Base-by-base conservation (phyloP, 2,329 filamentous ascomycete species). In the Waltergamsia citrina region DNA sequence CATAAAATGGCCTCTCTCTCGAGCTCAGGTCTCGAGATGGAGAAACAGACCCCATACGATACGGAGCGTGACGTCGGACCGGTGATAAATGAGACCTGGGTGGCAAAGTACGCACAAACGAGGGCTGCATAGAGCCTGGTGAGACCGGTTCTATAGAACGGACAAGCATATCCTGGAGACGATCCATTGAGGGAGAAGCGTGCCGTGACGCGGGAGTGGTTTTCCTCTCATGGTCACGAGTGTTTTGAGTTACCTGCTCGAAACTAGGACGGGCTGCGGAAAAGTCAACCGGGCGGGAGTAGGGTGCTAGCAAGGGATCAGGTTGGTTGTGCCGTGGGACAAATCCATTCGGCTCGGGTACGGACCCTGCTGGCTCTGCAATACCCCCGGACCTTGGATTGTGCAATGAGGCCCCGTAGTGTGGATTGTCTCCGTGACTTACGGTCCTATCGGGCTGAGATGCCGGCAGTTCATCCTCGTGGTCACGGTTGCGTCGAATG, bases 71-170 rank as follows among this genome's bases (percentile, higher is more conserved):
- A 33, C 36, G 36, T 29, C 37, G 42, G 33, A 38, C 30, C 15
- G 40, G 41, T 16, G 43, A 40, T 17, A 43, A 39, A 34, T 47
- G 45, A 9, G 39, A 38, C 34, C 51, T 48, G 14, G 50, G 49
- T 9, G 54, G 53, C 20, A 55, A 37, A 20, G 48, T 34, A 37
- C 54, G 55, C 27, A 59, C 44, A 44, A 57, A 59, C 2, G 52
- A 52, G 4, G 57, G 53, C 36, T 45, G 48, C 47, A 52, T 52
- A 15, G 26, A 29, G 17, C 51, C 43, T 5, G 62, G 62, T 22
- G 63, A 65, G 6, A 33, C 43, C 15, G 60, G 57, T 41, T 70
- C 67, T 42, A 69, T 61, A 6, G 65, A 71, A 7, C 47, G 62
- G 11, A 70, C 54, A 38, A 67, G 47, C 43, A 62, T 54, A 25